Evolutionary conservation across 257 asterid genomes (phyloP).

Genomic region (Cruciata laevipes): DNA sequence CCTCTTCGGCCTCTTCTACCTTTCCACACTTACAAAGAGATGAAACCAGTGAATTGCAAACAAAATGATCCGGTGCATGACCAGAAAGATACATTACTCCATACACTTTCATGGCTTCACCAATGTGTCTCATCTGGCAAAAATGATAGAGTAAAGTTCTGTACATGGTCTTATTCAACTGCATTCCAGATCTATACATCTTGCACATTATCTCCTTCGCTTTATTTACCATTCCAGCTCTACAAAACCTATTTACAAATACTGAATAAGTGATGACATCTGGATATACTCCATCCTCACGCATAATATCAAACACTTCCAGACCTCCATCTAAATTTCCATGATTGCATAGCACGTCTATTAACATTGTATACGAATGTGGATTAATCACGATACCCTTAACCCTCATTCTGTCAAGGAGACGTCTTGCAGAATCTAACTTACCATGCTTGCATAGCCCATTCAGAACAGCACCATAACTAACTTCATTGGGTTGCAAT

Average conservation of each 20-base stretch:
- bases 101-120: conserved; percentile 46
- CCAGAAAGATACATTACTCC: conserved; percentile 49
- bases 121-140: conserved; percentile 49
- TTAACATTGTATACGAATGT: conserved; percentile 51
- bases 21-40: conserved; percentile 56
- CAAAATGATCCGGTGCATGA: conserved; percentile 34
- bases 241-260: conserved; percentile 70
- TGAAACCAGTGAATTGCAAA: conserved; percentile 55
- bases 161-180: conserved; percentile 43
- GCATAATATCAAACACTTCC: conserved; percentile 45
- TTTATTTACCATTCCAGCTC: conserved; percentile 44
- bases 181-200: conserved; percentile 47
- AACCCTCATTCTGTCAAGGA: conserved; percentile 48
- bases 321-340: conserved; percentile 50
- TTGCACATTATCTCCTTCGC: conserved; percentile 63
- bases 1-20: conserved; percentile 53
- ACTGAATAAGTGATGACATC: conserved; percentile 73
- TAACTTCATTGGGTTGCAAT: conserved; percentile 54
- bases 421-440: conserved; percentile 50
- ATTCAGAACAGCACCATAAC: conserved; percentile 69
- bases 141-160: conserved; percentile 56
- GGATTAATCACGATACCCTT: conserved; percentile 39
- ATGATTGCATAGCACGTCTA: conserved; percentile 53
- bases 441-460: conserved; percentile 66
- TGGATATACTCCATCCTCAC: conserved; percentile 36